Evolutionary conservation across 2,329 filamentous ascomycete species (phyloP), one percentile per base, ranked within the genome.

Genomic region (Pezicula rhizophila): DNA sequence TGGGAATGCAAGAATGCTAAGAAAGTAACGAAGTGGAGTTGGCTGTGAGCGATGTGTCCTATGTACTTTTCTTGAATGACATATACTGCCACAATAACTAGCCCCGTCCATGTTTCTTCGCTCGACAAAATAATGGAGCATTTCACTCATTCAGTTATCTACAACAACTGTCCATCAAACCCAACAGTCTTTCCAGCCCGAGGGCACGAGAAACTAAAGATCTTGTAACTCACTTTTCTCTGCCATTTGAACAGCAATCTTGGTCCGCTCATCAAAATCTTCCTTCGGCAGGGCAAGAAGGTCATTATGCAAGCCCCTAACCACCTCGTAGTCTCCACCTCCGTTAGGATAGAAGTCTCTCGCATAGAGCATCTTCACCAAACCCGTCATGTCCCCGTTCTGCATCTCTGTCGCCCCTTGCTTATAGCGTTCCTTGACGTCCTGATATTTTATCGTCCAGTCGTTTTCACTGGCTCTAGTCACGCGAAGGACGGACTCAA

Each of bases 401-500:
- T 47, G 33, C 37, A 58, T 47, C 35, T 54, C 43, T 15, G 33
- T 45, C 15, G 51, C 10, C 6, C 56, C 51, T 5, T 52, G 47
- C 25, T 50, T 40, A 40, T 54, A 52, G 10, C 48, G 40, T 34
- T 53, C 42, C 12, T 15, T 15, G 17, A 28, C 5, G 43, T 42
- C 31, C n/a, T 53, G 47, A 5, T 52, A 37, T 8, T 42, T 45
- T 34, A 59, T 54, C 42, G 45, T 45, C 57, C 57, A 60, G 28
- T 58, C 57, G 3, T 42, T 37, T 5, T 57, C 54, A 2, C 33
- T 53, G 8, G 46, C 49, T 2, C 52, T 51, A 6, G 48, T 54
- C 10, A 54, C 57, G 4, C 63, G 55, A 33, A 56, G 45, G 6
- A 60, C 53, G 8, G 56, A 59, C 7, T 59, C 62, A 5, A 66